Percentiles rank a stretch among this genome's conserved stretches.
Conservation (phyloP, 1,284 basidiomycete species). For the Moesziomyces parantarcticus region DNA sequence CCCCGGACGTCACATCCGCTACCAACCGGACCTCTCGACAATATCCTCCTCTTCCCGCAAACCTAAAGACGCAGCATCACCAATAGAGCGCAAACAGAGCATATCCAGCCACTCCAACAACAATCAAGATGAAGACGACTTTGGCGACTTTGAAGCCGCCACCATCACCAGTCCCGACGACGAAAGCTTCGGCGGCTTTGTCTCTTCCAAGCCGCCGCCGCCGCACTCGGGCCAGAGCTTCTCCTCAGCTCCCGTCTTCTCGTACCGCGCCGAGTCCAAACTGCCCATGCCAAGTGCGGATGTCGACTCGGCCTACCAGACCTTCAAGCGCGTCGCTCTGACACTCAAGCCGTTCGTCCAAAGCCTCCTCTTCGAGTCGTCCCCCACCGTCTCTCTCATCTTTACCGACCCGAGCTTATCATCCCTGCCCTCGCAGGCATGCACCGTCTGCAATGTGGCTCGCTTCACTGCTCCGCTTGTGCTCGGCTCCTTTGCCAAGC, state of each 20-base stretch:
- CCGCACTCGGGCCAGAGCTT: slow-evolving; percentile 27
- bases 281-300: slow-evolving; percentile 35
- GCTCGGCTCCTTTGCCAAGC: slow-evolving; percentile 34
- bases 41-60: slow-evolving; percentile 6
- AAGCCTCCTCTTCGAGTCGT: slow-evolving; percentile 38
- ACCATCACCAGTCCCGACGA: slow-evolving; percentile 34
- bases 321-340: slow-evolving; percentile 45
- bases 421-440: slow-evolving; percentile 36
- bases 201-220: slow-evolving; percentile 46
- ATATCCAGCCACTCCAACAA: slow-evolving; percentile 6
- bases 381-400: slow-evolving; percentile 35
- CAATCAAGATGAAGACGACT: slow-evolving; percentile 77
- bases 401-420: slow-evolving; percentile 34
- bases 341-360: slow-evolving; percentile 42
- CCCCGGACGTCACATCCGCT: slow-evolving; percentile 29
- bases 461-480: slow-evolving; percentile 76
- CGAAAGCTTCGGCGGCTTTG: slow-evolving; percentile 74
- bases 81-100: slow-evolving; percentile 9
- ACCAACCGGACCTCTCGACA: slow-evolving; percentile 42
- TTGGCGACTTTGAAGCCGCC: slow-evolving; percentile 71
- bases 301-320: slow-evolving; percentile 42
- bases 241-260: slow-evolving; percentile 45
- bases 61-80: not conserved
- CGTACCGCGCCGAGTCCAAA: slow-evolving; percentile 34
- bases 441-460: slow-evolving; percentile 75